phyloP scores from a whole-genome alignment of 2,329 filamentous ascomycete genomes.

The Ophiostoma novo-ulmi region DNA sequence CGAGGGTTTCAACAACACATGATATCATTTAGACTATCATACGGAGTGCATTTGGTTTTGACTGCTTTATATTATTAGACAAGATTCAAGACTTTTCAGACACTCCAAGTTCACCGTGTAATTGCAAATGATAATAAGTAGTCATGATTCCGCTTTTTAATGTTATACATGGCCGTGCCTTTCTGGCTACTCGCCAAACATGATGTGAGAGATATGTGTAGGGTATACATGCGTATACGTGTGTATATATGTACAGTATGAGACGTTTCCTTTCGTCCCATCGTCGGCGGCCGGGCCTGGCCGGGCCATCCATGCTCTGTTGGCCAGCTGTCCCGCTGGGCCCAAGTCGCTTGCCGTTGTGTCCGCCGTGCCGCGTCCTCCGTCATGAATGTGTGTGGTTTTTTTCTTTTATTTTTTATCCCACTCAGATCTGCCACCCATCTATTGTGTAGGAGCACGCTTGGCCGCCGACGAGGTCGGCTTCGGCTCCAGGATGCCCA shows the following conservation, averaged over 20 bases:
- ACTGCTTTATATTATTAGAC: neutral
- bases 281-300: neutral
- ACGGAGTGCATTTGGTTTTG: neutral
- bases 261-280: neutral
- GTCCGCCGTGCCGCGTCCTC: neutral
- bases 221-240: slow-evolving; percentile 10
- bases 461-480: neutral
- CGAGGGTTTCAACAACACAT: slow-evolving; percentile 25
- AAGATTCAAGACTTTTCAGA: neutral
- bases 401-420: neutral
- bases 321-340: neutral
- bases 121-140: neutral
- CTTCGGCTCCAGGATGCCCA: slow-evolving; percentile 36
- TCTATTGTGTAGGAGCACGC: neutral
- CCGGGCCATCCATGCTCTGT: neutral
- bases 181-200: neutral
- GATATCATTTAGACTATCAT: slow-evolving; percentile 7
- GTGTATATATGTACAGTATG: slow-evolving; percentile 20
- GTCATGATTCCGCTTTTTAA: slow-evolving; percentile 1
- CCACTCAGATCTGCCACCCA: neutral
- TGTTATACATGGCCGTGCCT: slow-evolving; percentile 18
- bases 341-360: neutral
- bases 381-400: neutral
- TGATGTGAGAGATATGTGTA: slow-evolving; percentile 18
- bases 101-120: neutral